These are phyloP conservation scores for Tulasnella sp. DNA, from an alignment of 768 basidiomycete species.

Conservation along the genomic window DNA sequence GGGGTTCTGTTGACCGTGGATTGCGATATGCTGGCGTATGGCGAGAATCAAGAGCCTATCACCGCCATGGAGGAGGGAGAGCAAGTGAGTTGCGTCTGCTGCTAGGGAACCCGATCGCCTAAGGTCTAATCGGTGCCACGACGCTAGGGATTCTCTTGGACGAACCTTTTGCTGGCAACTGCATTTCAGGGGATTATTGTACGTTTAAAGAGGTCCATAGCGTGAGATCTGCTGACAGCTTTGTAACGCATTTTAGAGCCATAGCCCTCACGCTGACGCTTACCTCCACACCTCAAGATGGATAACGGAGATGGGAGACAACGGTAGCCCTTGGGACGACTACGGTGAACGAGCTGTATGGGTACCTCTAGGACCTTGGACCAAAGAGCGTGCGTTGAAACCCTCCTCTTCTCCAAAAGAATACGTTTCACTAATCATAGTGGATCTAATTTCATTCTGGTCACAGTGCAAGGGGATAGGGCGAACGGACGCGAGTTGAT, in stretches of 20 bases:
- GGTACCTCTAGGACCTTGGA: constrained; percentile 9
- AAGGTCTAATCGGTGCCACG: too few species aligned
- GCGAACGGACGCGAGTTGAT: not conserved
- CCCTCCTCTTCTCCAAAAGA: too few species aligned
- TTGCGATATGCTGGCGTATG: not conserved
- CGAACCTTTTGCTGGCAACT: not conserved
- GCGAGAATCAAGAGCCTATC: constrained; percentile 9
- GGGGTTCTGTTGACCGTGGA: not conserved
- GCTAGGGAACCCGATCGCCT: too few species aligned
- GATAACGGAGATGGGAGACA: constrained; percentile 1
- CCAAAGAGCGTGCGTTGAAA: not conserved
- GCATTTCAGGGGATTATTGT: not conserved
- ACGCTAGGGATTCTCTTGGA: constrained; percentile 15
- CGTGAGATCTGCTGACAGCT: too few species aligned
- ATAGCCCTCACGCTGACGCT: not conserved
- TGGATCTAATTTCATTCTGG: too few species aligned
- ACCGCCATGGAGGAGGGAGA: not conserved
- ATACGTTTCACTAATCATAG: not conserved
- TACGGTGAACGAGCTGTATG: not conserved
- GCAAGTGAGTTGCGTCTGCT: not conserved
- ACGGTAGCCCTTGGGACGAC: not conserved
- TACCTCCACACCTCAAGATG: not conserved
- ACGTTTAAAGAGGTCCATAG: not conserved
- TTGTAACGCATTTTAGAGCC: not conserved
- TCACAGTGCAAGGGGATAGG: not conserved